Conservation (phyloP, 192 early-diverging fungal genomes). For the Backusella macrospora region DNA sequence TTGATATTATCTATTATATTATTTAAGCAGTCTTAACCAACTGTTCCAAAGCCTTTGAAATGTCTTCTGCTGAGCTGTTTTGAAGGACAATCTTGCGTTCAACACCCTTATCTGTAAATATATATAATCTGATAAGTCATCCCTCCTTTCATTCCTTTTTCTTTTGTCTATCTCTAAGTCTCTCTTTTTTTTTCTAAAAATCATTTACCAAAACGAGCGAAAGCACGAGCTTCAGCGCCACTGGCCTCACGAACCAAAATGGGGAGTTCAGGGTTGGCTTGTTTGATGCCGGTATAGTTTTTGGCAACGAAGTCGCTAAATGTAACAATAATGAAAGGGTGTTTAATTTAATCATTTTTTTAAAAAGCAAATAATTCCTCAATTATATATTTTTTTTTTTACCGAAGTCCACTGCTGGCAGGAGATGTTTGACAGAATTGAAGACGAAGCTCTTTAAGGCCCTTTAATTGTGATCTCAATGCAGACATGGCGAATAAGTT, state of each 20-base stretch:
- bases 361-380: slow-evolving; percentile 7
- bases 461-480: slow-evolving; percentile 52
- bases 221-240: slow-evolving; percentile 82
- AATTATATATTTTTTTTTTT: slow-evolving; percentile 18
- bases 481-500: slow-evolving; percentile 31
- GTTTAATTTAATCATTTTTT: neutral
- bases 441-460: slow-evolving; percentile 87
- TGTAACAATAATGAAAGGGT: neutral
- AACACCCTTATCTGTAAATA: slow-evolving; percentile 69
- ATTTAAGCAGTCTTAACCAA: slow-evolving; percentile 60
- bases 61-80: slow-evolving; percentile 67
- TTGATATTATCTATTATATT: neutral
- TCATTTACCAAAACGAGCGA: slow-evolving; percentile 86
- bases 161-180: neutral
- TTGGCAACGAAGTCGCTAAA: slow-evolving; percentile 83
- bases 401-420: slow-evolving; percentile 82
- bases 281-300: slow-evolving; percentile 80
- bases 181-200: neutral
- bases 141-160: neutral
- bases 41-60: slow-evolving; percentile 71
- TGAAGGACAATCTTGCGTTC: slow-evolving; percentile 83
- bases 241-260: slow-evolving; percentile 89
- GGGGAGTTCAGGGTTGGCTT: slow-evolving; percentile 85
- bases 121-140: slow-evolving; percentile 3
- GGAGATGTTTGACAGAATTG: slow-evolving; percentile 84